Percentiles rank a stretch among this genome's conserved stretches.
These are phyloP conservation scores for Orbilia oligospora DNA, from an alignment of 2,329 filamentous ascomycete species.

Conservation along the genomic window DNA sequence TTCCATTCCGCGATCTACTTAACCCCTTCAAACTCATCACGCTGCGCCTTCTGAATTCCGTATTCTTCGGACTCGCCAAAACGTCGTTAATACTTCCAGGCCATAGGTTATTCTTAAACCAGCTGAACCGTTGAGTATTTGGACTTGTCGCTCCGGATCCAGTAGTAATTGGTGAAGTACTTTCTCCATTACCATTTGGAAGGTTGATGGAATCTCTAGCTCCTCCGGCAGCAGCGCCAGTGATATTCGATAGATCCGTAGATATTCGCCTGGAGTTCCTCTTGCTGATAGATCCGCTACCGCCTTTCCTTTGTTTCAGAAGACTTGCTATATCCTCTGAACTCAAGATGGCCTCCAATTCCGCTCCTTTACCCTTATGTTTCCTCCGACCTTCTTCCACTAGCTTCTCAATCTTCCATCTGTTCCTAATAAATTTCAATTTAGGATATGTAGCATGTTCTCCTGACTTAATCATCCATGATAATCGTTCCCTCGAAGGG, in stretches of 20 bases:
- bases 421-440: constrained; percentile 89
- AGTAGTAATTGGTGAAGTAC: constrained; percentile 6
- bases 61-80: constrained; percentile 45
- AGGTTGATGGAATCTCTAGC: constrained; percentile 18
- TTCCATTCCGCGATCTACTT: constrained; percentile 43
- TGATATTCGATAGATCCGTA: constrained; percentile 27
- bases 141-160: constrained; percentile 33
- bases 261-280: constrained; percentile 44
- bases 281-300: constrained; percentile 29
- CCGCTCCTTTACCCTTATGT: constrained; percentile 70
- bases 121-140: constrained; percentile 46
- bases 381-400: constrained; percentile 74
- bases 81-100: constrained; percentile 55
- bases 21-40: constrained; percentile 48
- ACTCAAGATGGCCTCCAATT: constrained; percentile 74
- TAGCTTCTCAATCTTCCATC: constrained; percentile 83
- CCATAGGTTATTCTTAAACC: constrained; percentile 56
- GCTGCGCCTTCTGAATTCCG: constrained; percentile 40
- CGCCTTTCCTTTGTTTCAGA: constrained; percentile 64
- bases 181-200: constrained; percentile 10
- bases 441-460: constrained; percentile 92
- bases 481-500: constrained; percentile 80
- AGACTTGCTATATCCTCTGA: constrained; percentile 74
- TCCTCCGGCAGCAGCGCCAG: constrained; percentile 31
- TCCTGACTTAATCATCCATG: constrained; percentile 89